A percentile compares a stretch with the other conserved stretches of the same genome.
Conservation (phyloP, 192 early-diverging fungal genomes). For the Coemansia asiatica region DNA sequence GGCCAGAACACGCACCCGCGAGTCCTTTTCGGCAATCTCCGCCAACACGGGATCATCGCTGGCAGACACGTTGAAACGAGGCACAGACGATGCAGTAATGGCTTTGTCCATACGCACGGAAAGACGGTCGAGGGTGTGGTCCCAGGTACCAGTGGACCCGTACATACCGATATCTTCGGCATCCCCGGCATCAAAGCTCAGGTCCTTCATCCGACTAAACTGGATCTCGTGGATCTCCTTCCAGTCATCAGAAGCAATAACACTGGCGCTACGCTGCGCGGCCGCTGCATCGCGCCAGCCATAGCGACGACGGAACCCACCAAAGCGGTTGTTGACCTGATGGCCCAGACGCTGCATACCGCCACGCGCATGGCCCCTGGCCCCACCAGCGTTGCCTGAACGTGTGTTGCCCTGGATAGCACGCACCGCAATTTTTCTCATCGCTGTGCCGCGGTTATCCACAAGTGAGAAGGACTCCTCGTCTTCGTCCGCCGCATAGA, state of each 20-base stretch:
- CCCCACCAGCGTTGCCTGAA: constrained; percentile 37
- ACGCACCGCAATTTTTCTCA: constrained; percentile 32
- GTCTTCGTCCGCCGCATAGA: constrained; percentile 86
- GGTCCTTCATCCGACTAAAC: constrained; percentile 81
- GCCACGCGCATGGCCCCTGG: constrained; percentile 48
- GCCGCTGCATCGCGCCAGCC: constrained; percentile 55
- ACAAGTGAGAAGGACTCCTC: constrained; percentile 95
- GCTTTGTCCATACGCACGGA: constrained; percentile 76
- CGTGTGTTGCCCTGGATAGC: constrained; percentile 18
- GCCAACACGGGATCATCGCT: constrained; percentile 86
- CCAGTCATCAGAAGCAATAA: constrained; percentile 89
- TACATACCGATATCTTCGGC: constrained; percentile 80
- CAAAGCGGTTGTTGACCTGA: constrained; percentile 30
- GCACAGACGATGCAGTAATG: constrained; percentile 65
- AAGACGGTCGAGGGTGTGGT: constrained; percentile 84
- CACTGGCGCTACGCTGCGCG: constrained; percentile 79
- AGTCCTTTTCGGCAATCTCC: constrained; percentile 44
- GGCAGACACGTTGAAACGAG: constrained; percentile 75
- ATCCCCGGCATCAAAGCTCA: constrained; percentile 76
- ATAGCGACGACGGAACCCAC: constrained; percentile 44
- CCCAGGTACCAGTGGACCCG: constrained; percentile 73
- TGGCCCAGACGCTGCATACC: constrained; percentile 20
- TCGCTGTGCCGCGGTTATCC: constrained; percentile 36
- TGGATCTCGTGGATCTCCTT: constrained; percentile 92
- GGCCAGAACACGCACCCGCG: constrained; percentile 73